Base-by-base conservation (phyloP, 345 rosid species). In the Reutealis trisperma region DNA sequence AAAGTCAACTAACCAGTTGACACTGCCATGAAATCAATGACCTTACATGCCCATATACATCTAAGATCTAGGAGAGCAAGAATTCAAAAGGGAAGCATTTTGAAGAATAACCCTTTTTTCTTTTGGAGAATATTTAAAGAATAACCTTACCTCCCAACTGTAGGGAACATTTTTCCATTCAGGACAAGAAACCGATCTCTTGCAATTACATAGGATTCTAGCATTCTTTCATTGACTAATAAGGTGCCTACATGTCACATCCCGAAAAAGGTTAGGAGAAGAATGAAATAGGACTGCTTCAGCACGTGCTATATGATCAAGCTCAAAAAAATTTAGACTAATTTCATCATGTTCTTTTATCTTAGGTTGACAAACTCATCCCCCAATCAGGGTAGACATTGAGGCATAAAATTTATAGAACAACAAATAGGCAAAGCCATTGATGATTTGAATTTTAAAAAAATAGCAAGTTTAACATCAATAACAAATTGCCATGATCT, bases 121-220 rank as follows among this genome's bases (percentile, higher is more conserved):
- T 27, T 27, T 27, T 42, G 1, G 45, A 47, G 51, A 47, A 37
- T 37, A 37, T 37, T 37, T 47, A 44, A 30, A 70, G 19, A 72
- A 44, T 21, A 58, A n/a, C 44, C 70, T 82, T 80, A 96, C 99
- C 99, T 96, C 84, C 99, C 99, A 75, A 86, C 79, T 24, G 92
- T 77, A 63, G 99, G 99, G 85, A 96, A 96, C 99, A 96, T 93
- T 86, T 90, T 93, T 65, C 99, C 98, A 63, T 83, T 90, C 0
- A 96, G 97, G 73, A 72, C 83, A 83, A 96, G 91, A 83, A 96
- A 91, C 75, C 98, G 86, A 80, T 96, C 99, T 87, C 99, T 92
- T 27, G 99, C 99, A 87, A 96, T 96, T 57, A 96, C 93, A 75
- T 96, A 96, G 49, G 99, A 86, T 74, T 96, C 99, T 84, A 96